Base-by-base conservation (phyloP, 2,329 filamentous ascomycete species). In the Rhinocladiella mackenziei region DNA sequence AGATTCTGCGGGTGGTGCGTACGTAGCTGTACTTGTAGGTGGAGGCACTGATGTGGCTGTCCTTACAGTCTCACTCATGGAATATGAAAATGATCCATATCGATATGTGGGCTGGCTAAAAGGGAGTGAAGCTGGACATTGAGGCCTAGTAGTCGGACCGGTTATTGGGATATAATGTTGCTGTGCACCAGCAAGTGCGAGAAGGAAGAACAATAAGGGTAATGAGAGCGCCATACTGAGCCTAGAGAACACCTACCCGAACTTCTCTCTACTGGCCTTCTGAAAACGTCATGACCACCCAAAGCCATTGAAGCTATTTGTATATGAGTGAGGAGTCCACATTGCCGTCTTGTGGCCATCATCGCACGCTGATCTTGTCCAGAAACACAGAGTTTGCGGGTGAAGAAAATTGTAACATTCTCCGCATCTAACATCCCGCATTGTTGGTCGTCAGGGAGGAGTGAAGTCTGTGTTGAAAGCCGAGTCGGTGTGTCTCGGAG, bases 21-120 rank as follows among this genome's bases (percentile, higher is more conserved):
- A 64, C 7, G 50, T 62, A 14, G 31, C 39, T 1, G 60, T 62
- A 2, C 59, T 57, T 1, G 60, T 63, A 18, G 60, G 59, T 7
- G 56, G 34, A 3, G 60, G 57, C 2, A 63, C 50, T 2, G 62
- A 63, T 11, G 58, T 62, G 29, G 62, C 62, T 45, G 58, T 58
- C 42, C 61, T 61, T 34, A 50, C 28, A 11, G 61, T 64, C 23
- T 61, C 60, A 13, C 56, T 59, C 36, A 62, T 32, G 0, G 60
- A 59, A 43, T 58, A 64, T 0, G 53, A 55, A 29, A 64, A 63
- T 2, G 55, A 45, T 9, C 56, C 53, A 19, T 60, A 61, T 6
- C 48, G 45, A 34, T 60, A 63, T 3, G 50, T 51, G n/a, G 52
- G 52, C 25, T 56, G 45, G 7, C 57, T 51, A 11, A n/a, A 25